Conservation (phyloP, 1,139 yeast genomes). For the Magnusiomyces paraingens region DNA sequence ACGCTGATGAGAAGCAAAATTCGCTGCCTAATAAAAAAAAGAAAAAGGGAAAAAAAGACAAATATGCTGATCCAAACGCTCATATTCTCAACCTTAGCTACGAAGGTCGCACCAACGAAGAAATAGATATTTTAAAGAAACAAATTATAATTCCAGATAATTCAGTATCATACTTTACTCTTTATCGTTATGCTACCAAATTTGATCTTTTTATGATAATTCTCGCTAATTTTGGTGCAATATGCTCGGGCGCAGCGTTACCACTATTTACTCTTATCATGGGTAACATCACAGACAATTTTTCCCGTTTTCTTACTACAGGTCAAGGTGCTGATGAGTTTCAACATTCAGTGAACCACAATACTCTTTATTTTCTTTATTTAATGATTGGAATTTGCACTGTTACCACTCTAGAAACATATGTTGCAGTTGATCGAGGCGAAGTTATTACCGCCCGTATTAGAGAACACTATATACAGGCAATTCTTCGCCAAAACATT, state of each 20-base stretch:
- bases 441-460: slow-evolving; percentile 39
- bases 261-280: slow-evolving; percentile 38
- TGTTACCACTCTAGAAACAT: slow-evolving; percentile 31
- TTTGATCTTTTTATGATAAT: slow-evolving; percentile 27
- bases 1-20: too few relatives aligned
- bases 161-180: slow-evolving; percentile 28
- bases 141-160: slow-evolving; percentile 28
- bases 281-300: slow-evolving; percentile 36
- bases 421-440: slow-evolving; percentile 36
- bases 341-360: slow-evolving; percentile 31
- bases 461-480: slow-evolving; percentile 35
- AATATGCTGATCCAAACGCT: slow-evolving; percentile 6
- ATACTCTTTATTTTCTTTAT: slow-evolving; percentile 35
- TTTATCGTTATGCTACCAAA: slow-evolving; percentile 34
- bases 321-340: slow-evolving; percentile 28
- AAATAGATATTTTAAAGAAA: slow-evolving; percentile 30
- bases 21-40: too few relatives aligned
- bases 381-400: slow-evolving; percentile 36
- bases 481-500: slow-evolving; percentile 39
- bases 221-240: slow-evolving; percentile 30
- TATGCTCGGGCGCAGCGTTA: slow-evolving; percentile 36
- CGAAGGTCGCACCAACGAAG: slow-evolving; percentile 28
- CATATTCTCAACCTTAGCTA: slow-evolving; percentile 21
- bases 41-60: too few relatives aligned
- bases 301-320: slow-evolving; percentile 31